A percentile compares a stretch with the other conserved stretches of the same genome.
These are phyloP conservation scores for Lactarius evosmus DNA, from an alignment of 768 basidiomycete genomes.

Conservation along the genomic window DNA sequence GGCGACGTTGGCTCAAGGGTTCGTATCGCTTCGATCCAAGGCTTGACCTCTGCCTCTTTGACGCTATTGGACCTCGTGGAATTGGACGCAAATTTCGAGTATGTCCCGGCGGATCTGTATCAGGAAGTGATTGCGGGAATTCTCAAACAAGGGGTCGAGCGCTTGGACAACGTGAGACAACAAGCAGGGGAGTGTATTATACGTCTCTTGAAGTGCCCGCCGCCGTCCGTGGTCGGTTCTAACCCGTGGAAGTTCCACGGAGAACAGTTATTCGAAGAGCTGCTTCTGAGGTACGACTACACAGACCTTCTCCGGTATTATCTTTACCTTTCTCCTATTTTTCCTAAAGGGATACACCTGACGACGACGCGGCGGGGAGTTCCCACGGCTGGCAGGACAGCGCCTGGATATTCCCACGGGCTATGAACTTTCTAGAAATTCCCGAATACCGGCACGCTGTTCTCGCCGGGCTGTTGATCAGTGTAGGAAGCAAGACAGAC, in stretches of 20 bases:
- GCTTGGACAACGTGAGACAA: constrained; percentile 86
- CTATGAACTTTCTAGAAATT: constrained; percentile 61
- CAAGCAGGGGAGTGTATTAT: constrained; percentile 65
- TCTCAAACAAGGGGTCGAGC: constrained; percentile 86
- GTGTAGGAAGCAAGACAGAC: constrained; percentile 79
- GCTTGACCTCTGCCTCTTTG: constrained; percentile 53
- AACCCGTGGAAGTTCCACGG: constrained; percentile 54
- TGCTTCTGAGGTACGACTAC: constrained; percentile 48
- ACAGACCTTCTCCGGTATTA: neutral
- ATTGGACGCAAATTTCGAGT: constrained; percentile 49
- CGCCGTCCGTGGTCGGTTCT: constrained; percentile 42
- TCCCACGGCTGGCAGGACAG: constrained; percentile 62
- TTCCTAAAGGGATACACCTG: constrained; percentile 30
- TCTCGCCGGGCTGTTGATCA: constrained; percentile 70
- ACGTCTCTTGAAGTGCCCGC: constrained; percentile 46
- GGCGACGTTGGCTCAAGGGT: constrained; percentile 98
- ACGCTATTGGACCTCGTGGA: constrained; percentile 47
- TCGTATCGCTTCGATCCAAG: constrained; percentile 71
- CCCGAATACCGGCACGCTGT: constrained; percentile 57
- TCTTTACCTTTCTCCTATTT: constrained; percentile 4
- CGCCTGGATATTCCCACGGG: constrained; percentile 70
- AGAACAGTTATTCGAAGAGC: constrained; percentile 43
- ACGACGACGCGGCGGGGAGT: constrained; percentile 30
- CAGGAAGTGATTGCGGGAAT: constrained; percentile 59
- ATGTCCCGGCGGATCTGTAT: constrained; percentile 58